Percentiles rank a stretch among this genome's conserved stretches.
phyloP scores from a whole-genome alignment of 2,329 filamentous ascomycete species.

The Colletotrichum salicis region DNA sequence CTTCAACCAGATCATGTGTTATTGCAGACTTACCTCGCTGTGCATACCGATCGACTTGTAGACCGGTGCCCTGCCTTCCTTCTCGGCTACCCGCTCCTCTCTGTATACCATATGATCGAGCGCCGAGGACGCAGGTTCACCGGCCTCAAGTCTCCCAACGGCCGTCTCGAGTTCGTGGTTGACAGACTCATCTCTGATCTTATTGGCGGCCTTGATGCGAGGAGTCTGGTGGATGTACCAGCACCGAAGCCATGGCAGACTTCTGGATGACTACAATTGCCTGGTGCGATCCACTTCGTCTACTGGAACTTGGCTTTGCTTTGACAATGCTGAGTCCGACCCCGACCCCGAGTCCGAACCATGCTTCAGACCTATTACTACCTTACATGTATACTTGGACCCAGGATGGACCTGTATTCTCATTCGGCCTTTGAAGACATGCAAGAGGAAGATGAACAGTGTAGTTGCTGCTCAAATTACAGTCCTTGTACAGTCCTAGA shows the following conservation, averaged over 20 bases:
- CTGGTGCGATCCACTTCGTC: not conserved
- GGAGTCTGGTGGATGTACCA: not conserved
- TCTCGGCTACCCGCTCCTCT: slow-evolving; percentile 6
- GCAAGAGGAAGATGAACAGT: too few relatives aligned
- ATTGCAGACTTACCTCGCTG: slow-evolving; percentile 11
- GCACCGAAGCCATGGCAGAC: not conserved
- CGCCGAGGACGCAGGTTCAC: not conserved
- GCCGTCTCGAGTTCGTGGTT: not conserved
- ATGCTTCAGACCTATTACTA: not conserved
- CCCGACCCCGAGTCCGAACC: not conserved
- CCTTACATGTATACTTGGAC: too few relatives aligned
- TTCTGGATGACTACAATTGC: not conserved
- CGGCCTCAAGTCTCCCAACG: not conserved
- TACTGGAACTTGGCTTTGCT: not conserved
- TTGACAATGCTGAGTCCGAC: not conserved
- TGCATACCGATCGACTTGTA: not conserved
- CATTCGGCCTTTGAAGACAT: too few relatives aligned
- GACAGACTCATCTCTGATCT: not conserved
- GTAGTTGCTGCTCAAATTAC: too few relatives aligned
- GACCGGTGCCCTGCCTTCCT: slow-evolving; percentile 17
- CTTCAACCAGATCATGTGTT: not conserved
- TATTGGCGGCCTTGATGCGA: not conserved
- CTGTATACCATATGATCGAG: slow-evolving; percentile 9
- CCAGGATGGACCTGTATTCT: too few relatives aligned
- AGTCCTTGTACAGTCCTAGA: too few relatives aligned